These are phyloP conservation scores for Cyclotella baltica DNA, from an alignment of 108 stramenopile genomes.

Conservation along the genomic window DNA sequence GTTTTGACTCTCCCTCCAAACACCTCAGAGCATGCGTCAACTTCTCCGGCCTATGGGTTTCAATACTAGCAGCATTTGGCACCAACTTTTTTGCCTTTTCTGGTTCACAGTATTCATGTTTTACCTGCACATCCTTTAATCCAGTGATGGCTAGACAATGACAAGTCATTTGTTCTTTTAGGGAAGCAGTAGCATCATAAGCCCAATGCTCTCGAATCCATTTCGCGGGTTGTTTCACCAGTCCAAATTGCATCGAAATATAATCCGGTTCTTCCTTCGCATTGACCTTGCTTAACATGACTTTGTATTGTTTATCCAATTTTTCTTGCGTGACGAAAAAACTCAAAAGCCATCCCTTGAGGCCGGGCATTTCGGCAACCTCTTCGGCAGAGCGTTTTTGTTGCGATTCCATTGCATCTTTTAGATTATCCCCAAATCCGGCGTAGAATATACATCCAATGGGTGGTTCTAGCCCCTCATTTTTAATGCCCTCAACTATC, in stretches of 20 bases:
- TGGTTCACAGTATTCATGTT: slow-evolving; percentile 20
- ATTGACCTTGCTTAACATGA: slow-evolving; percentile 20
- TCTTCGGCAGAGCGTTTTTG: slow-evolving; percentile 13
- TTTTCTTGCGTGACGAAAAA: slow-evolving; percentile 18
- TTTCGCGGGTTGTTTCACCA: slow-evolving; percentile 39
- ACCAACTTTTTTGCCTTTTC: slow-evolving; percentile 23
- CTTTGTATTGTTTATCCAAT: slow-evolving; percentile 32
- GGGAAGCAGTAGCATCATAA: slow-evolving; percentile 9
- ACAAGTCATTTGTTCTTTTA: slow-evolving; percentile 29
- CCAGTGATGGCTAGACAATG: slow-evolving; percentile 48
- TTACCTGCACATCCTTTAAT: slow-evolving; percentile 41
- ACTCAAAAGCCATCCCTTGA: slow-evolving; percentile 22
- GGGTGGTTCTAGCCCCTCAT: slow-evolving; percentile 23
- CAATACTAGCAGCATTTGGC: slow-evolving; percentile 27
- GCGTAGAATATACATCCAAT: slow-evolving; percentile 39
- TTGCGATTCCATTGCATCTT: slow-evolving; percentile 28
- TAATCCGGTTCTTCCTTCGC: slow-evolving; percentile 37
- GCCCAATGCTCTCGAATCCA: slow-evolving; percentile 38
- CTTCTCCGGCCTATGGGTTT: slow-evolving; percentile 36
- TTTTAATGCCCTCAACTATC: slow-evolving; percentile 25
- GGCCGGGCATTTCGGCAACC: slow-evolving; percentile 19
- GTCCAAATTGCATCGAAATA: slow-evolving; percentile 34
- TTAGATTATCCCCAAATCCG: slow-evolving; percentile 39
- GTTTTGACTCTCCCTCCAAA: slow-evolving; percentile 21
- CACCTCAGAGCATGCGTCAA: slow-evolving; percentile 46